A percentile compares a stretch with the other conserved stretches of the same genome.
Conservation (phyloP, 176 grass and related monocot species). For the Aegilops tauschii region DNA sequence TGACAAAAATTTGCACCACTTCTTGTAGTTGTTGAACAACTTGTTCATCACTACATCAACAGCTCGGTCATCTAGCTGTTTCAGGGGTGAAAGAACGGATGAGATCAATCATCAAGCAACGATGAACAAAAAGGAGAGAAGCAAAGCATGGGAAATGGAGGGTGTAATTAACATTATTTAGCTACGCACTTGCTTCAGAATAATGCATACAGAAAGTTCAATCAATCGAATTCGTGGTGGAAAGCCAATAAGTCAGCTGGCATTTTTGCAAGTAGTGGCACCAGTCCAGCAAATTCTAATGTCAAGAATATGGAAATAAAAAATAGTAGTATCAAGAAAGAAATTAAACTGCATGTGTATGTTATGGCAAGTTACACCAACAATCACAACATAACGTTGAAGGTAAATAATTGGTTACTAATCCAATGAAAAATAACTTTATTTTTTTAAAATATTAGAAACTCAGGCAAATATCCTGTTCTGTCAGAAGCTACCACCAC, state of each 20-base stretch:
- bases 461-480: not conserved
- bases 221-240: slow-evolving; percentile 5
- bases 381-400: not conserved
- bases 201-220: not conserved
- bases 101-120: slow-evolving; percentile 1
- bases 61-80: slow-evolving; percentile 87
- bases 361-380: not conserved
- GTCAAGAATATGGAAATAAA: not conserved
- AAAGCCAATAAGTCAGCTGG: not conserved
- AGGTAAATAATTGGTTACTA: not conserved
- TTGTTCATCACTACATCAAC: slow-evolving; percentile 82
- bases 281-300: not conserved
- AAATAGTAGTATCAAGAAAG: not conserved
- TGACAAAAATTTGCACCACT: slow-evolving; percentile 97
- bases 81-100: slow-evolving; percentile 17
- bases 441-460: slow-evolving; percentile 13
- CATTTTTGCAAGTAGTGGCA: slow-evolving; percentile 19
- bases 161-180: slow-evolving; percentile 11
- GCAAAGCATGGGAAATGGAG: slow-evolving; percentile 16
- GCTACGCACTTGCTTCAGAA: not conserved
- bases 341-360: slow-evolving; percentile 12
- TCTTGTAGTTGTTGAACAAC: slow-evolving; percentile 90
- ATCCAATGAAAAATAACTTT: not conserved
- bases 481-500: not conserved
- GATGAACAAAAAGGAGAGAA: slow-evolving; percentile 1